Percentiles rank a stretch among this genome's conserved stretches.
phyloP scores from a whole-genome alignment of 306 rosid genomes.

The Acmispon strigosus region DNA sequence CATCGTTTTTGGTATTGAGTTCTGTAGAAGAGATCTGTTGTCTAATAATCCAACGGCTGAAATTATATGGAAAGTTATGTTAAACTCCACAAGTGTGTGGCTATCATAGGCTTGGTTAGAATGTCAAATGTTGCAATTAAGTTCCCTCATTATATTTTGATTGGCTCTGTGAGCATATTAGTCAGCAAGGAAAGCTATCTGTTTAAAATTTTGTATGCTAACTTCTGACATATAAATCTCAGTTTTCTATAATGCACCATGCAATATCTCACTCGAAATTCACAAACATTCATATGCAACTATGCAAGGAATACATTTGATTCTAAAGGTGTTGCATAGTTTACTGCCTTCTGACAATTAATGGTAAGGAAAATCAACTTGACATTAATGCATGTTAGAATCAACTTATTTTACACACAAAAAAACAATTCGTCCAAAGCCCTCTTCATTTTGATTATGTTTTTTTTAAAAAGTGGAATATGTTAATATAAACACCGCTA shows the following conservation, averaged over 20 bases:
- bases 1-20: slow-evolving; percentile 29
- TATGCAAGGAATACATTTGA: slow-evolving; percentile 6
- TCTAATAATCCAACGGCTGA: slow-evolving; percentile 81
- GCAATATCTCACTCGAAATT: slow-evolving; percentile 9
- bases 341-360: slow-evolving; percentile 5
- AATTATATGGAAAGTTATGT: slow-evolving; percentile 23
- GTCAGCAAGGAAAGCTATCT: neutral
- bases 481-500: neutral
- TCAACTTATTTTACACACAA: neutral
- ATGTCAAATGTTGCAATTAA: neutral
- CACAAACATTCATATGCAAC: neutral
- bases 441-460: neutral
- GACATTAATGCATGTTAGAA: neutral
- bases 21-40: slow-evolving; percentile 49
- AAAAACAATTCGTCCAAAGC: neutral
- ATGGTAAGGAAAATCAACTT: neutral
- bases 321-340: neutral
- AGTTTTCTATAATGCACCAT: neutral
- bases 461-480: neutral
- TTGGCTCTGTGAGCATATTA: neutral
- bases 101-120: slow-evolving; percentile 12
- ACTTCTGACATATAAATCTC: slow-evolving; percentile 17
- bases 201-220: neutral
- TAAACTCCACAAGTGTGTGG: slow-evolving; percentile 8
- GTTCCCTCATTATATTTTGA: neutral